Evolutionary conservation across 176 grass and related monocot species (phyloP).

Genomic region (Paspalum notatum): DNA sequence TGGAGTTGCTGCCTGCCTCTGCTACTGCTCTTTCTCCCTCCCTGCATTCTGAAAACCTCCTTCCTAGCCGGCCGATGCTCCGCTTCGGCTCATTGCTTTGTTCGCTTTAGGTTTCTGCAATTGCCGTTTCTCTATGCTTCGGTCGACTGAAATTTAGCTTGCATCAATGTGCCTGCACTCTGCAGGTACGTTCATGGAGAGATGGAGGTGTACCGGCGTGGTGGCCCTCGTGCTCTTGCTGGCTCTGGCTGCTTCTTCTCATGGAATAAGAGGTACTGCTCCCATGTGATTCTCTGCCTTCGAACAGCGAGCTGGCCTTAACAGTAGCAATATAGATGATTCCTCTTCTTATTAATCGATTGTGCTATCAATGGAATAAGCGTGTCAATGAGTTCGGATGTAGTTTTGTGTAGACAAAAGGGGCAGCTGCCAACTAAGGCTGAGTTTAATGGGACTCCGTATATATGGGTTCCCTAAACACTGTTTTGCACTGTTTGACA

Average conservation of each 20-base stretch:
- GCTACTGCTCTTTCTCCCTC: background rate
- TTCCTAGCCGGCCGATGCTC: background rate
- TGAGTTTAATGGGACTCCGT: too few relatives aligned
- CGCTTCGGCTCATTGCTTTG: background rate
- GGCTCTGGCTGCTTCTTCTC: background rate
- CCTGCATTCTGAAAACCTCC: constrained; percentile 26
- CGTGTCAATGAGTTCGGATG: background rate
- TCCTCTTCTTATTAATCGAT: background rate
- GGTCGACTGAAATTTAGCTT: background rate
- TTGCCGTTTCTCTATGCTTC: background rate
- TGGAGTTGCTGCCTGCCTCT: background rate
- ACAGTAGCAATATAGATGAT: background rate
- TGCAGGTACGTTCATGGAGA: constrained; percentile 48
- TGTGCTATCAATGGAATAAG: background rate
- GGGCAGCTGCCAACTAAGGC: background rate
- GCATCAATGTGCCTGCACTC: background rate
- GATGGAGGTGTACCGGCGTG: background rate
- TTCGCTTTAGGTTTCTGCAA: background rate
- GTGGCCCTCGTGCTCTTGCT: constrained; percentile 38
- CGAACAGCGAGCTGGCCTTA: background rate
- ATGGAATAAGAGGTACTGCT: constrained; percentile 25
- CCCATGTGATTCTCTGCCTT: background rate
- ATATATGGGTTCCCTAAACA: too few relatives aligned
- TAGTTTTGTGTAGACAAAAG: background rate
- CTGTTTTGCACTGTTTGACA: too few relatives aligned